Evolutionary conservation across 164 flowering plant species (phyloP), one percentile per base, ranked within the genome.

Genomic region (Umbellularia californica): DNA sequence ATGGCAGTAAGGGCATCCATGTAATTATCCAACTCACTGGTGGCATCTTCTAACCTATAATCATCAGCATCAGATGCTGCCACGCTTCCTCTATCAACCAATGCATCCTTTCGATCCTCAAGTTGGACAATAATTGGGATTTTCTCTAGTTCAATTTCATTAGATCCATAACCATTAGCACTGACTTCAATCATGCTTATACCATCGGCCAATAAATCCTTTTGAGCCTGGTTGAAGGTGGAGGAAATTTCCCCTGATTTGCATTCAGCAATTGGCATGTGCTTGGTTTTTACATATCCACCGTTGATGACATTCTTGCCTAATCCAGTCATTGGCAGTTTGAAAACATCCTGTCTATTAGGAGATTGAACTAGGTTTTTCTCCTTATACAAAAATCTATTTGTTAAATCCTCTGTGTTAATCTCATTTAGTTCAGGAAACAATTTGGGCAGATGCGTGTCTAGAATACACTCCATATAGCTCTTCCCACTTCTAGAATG

Each of bases 1-100:
- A 92, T 86, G 41, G 88, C 87, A 68, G 90, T 65, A 76, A 88
- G 91, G 74, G 98, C 97, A 85, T 96, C 98, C 85, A 87, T 47
- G 75, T 84, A 94, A 83, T 86, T 90, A 52, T 92, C 98, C 60
- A 84, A 77, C 83, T 90, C 98, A 84, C 95, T 92, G 17, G 82
- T 76, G 68, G 84, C 58, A 60, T 86, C 93, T 83, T 94, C 99
- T 55, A 20, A 17, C 60, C 60, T 55, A 20, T 81, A 82, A 66
- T 83, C 89, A 79, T 82, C 83, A 70, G 70, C 77, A 62, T 82
- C 86, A 55, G 60, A 55, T 19, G 60, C 60, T 60, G 22, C 58
- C 58, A 78, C 81, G 13, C 77, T 83, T 71, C 78, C 84, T 70
- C 76, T 77, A 81, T 84, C 82, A 68, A 82, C 79, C n/a, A 77